phyloP scores from a whole-genome alignment of 208 protist genomes.

The Sergeia podlipaevii region DNA sequence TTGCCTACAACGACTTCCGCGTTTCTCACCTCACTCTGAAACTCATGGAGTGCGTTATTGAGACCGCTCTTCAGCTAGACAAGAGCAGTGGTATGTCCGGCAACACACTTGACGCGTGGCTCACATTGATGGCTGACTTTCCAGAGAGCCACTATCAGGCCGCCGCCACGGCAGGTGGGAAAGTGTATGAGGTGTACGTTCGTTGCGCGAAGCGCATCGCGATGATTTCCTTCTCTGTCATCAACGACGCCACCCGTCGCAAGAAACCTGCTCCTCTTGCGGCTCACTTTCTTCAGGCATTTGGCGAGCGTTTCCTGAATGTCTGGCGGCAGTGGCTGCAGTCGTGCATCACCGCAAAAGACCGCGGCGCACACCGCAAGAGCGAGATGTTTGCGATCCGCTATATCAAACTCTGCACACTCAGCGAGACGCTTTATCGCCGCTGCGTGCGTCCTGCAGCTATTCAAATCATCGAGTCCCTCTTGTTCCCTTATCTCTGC shows the following conservation, averaged over 20 bases:
- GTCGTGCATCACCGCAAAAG: constrained; percentile 31
- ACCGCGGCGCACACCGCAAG: constrained; percentile 35
- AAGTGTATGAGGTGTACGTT: constrained; percentile 60
- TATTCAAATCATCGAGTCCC: constrained; percentile 62
- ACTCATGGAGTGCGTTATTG: constrained; percentile 70
- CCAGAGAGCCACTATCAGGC: constrained; percentile 56
- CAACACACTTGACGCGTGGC: constrained; percentile 56
- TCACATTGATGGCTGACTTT: constrained; percentile 51
- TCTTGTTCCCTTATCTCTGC: constrained; percentile 81
- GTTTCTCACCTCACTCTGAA: constrained; percentile 77
- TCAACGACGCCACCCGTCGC: constrained; percentile 72
- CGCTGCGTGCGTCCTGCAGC: constrained; percentile 55
- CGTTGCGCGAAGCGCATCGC: constrained; percentile 82
- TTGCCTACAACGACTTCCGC: constrained; percentile 61
- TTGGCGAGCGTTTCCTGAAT: constrained; percentile 36
- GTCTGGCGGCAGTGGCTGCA: constrained; percentile 76
- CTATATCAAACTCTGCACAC: constrained; percentile 76
- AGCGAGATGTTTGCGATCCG: constrained; percentile 77
- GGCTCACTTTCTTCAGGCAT: constrained; percentile 41
- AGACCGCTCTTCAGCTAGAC: constrained; percentile 51
- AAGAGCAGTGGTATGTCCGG: constrained; percentile 29
- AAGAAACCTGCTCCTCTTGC: constrained; percentile 71
- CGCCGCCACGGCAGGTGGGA: constrained; percentile 31
- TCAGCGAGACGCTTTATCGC: constrained; percentile 59
- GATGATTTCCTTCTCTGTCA: constrained; percentile 60